Evolutionary conservation across 1,284 basidiomycete species (phyloP), one percentile per base, ranked within the genome.

Genomic region (Cryptococcus maquisensis): DNA sequence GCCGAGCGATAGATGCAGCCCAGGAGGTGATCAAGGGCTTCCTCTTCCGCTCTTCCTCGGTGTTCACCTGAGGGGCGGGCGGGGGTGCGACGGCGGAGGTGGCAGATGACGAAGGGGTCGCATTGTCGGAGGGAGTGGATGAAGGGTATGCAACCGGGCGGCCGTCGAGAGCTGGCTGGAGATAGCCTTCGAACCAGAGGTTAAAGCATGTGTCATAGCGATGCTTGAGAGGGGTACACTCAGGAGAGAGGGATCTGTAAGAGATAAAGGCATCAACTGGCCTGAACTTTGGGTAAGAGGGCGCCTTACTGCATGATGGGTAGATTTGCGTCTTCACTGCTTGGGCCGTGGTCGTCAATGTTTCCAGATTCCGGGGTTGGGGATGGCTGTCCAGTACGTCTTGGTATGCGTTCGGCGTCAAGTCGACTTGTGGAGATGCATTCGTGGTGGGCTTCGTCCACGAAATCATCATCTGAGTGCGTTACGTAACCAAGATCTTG

Each of bases 181-280:
- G 83, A 71, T 96, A 97, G 21, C 89, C 89, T 71, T 93, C 90
- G 68, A 97, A 93, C 94, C 93, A 97, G 7, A 86, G 83, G 70
- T 96, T 95, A 79, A 97, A 97, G 79, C 94, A 97, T 0, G 86
- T 78, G 74, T 97, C 93, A 73, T 96, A 97, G 56, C 84, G 80
- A 59, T 86, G 84, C 73, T 97, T 97, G 53, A 93, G 81, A 0
- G 88, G 86, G 3, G 93, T 96, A 76, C 94, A 97, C 77, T 86
- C 82, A 1, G 84, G 78, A 3, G 87, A 83, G 26, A 95, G 58
- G 0, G 71, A 73, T 49, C 69, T 75, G 57, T 6, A 32, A 10
- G 28, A 32, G 28, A 32, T n/a, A 32, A 13, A n/a, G 32, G 26
- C 44, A 26, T 24, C 28, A 15, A 3, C 12, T 18, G 43, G 23